A percentile compares a stretch with the other conserved stretches of the same genome.
Evolutionary conservation across 2,329 filamentous ascomycete species (phyloP).

Genomic region (Fusarium sp.): DNA sequence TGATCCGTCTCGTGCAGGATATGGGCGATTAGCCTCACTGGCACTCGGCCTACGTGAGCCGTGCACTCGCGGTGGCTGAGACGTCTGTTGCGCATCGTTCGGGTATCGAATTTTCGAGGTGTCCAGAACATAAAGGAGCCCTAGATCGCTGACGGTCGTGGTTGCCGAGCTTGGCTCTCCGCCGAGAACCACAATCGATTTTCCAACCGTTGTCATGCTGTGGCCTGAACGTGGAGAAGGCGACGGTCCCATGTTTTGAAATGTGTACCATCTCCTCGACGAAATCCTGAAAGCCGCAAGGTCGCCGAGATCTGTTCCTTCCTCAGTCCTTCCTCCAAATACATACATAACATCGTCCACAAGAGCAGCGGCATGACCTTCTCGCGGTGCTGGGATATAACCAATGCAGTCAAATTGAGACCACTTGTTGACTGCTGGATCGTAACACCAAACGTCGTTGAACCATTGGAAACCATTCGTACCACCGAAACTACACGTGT

Average conservation of each 20-base stretch:
- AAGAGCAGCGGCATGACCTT: constrained; percentile 92
- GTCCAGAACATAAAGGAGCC: constrained; percentile 90
- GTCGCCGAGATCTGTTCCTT: constrained; percentile 92
- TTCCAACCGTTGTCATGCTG: constrained; percentile 96
- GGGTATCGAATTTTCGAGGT: constrained; percentile 97
- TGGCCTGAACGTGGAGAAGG: constrained; percentile 94
- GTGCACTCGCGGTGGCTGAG: constrained; percentile 54
- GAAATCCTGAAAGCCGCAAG: constrained; percentile 82
- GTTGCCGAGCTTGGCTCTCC: constrained; percentile 93
- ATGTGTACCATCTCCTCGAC: constrained; percentile 96
- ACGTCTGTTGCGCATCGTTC: constrained; percentile 69
- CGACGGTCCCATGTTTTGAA: constrained; percentile 98
- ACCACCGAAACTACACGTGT: constrained; percentile 81
- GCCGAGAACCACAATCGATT: constrained; percentile 90
- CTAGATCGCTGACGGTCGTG: constrained; percentile 84
- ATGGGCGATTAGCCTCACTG: constrained; percentile 55
- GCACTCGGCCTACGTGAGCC: constrained; percentile 58
- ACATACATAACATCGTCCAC: constrained; percentile 99
- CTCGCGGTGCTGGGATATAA: constrained; percentile 92
- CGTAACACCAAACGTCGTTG: constrained; percentile 98
- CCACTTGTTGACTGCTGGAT: constrained; percentile 86
- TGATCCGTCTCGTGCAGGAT: constrained; percentile 64
- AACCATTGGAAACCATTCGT: constrained; percentile 98
- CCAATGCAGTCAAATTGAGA: constrained; percentile 93
- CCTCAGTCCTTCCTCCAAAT: constrained; percentile 94